phyloP scores from a whole-genome alignment of 352 stramenopile species.

The Globisporangium cylindrosporum region DNA sequence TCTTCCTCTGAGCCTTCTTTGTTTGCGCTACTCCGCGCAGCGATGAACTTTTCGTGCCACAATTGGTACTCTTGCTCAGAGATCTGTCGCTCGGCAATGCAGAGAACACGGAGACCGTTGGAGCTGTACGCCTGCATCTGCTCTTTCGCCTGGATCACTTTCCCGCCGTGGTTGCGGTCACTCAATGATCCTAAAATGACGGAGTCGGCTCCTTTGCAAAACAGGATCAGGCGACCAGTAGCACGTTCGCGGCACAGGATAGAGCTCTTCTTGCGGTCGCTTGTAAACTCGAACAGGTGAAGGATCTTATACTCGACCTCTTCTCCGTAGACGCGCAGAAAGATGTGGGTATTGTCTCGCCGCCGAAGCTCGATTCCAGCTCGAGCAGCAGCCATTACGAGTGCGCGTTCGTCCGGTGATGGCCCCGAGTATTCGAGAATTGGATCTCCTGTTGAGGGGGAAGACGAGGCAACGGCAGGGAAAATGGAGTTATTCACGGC shows the following conservation, averaged over 20 bases:
- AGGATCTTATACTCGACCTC: slow-evolving; percentile 44
- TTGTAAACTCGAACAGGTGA: slow-evolving; percentile 61
- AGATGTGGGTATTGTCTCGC: slow-evolving; percentile 30
- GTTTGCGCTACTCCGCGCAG: slow-evolving; percentile 5
- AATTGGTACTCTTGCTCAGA: slow-evolving; percentile 41
- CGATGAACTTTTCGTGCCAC: slow-evolving; percentile 47
- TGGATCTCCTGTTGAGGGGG: neutral
- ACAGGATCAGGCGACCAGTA: slow-evolving; percentile 35
- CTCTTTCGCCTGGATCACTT: slow-evolving; percentile 31
- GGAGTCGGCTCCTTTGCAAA: slow-evolving; percentile 88
- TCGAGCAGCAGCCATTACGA: slow-evolving; percentile 52
- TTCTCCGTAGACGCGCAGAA: slow-evolving; percentile 27
- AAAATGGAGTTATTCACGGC: slow-evolving; percentile 61
- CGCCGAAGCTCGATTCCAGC: slow-evolving; percentile 38
- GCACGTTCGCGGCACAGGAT: slow-evolving; percentile 38
- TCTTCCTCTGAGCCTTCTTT: slow-evolving; percentile 28
- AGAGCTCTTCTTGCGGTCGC: slow-evolving; percentile 68
- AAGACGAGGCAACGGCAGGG: slow-evolving; percentile 20
- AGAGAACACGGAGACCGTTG: slow-evolving; percentile 69
- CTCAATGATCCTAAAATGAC: slow-evolving; percentile 65
- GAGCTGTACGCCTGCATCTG: slow-evolving; percentile 55
- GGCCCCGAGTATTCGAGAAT: slow-evolving; percentile 68
- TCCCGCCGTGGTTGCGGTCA: slow-evolving; percentile 24
- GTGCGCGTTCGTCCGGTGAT: slow-evolving; percentile 72
- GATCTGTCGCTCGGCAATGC: slow-evolving; percentile 59